Conservation (phyloP, 192 early-diverging fungal species). For the Backusella sp. region DNA sequence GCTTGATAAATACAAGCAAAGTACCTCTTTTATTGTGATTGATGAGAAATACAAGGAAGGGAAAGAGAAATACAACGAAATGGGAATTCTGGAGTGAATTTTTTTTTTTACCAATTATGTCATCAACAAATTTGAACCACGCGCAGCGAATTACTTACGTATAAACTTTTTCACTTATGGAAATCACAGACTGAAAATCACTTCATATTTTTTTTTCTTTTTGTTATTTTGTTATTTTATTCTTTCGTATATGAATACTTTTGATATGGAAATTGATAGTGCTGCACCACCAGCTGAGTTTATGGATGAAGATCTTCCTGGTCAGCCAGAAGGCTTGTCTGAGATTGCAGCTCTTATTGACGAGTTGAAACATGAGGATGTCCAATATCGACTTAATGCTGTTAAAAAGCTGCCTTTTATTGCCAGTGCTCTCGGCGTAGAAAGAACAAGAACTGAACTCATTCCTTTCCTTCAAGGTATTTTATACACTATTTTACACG, state of each 20-base stretch:
- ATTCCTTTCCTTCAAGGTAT: conserved; percentile 97
- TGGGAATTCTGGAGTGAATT: neutral
- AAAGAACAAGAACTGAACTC: conserved; percentile 93
- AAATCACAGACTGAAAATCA: conserved; percentile 5
- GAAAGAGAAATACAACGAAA: neutral
- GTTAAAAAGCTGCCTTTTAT: conserved; percentile 81
- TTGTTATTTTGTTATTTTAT: conserved; percentile 1
- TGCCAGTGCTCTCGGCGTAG: conserved; percentile 90
- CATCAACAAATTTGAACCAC: neutral
- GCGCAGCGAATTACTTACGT: neutral
- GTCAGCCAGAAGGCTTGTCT: conserved; percentile 58
- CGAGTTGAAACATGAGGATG: conserved; percentile 93
- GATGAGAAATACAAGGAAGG: neutral
- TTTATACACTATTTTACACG: neutral
- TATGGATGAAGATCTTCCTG: conserved; percentile 33
- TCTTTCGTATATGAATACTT: neutral
- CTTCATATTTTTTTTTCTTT: neutral
- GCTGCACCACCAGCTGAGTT: conserved; percentile 23
- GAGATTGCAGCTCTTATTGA: conserved; percentile 90
- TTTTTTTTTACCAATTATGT: neutral
- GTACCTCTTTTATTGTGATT: neutral
- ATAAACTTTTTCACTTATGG: neutral
- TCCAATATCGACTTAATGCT: conserved; percentile 78
- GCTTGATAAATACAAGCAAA: neutral
- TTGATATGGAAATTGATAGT: conserved; percentile 31